Percentiles rank a stretch among this genome's conserved stretches.
These are phyloP conservation scores for Pythium aphanidermatum DNA, from an alignment of 352 stramenopile genomes.

Conservation along the genomic window DNA sequence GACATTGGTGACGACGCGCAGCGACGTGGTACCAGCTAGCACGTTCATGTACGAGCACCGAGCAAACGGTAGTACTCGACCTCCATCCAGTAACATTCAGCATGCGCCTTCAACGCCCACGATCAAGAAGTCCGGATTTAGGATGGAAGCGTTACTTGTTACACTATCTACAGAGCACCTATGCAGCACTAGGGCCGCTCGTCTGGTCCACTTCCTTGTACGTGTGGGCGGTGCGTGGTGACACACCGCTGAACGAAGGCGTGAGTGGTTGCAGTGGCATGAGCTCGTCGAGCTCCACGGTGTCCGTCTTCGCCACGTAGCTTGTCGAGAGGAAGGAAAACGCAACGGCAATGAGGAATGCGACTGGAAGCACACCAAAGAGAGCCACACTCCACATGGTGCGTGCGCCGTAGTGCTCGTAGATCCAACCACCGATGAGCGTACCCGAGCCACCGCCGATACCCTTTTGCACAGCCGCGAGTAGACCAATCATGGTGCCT, in stretches of 20 bases:
- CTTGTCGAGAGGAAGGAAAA: slow-evolving; percentile 39
- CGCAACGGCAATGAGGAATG: slow-evolving; percentile 33
- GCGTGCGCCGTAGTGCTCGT: slow-evolving; percentile 47
- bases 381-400: slow-evolving; percentile 56
- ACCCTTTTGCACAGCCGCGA: slow-evolving; percentile 62
- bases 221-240: slow-evolving; percentile 3
- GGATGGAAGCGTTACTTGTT: too few species aligned
- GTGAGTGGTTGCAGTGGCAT: slow-evolving; percentile 18
- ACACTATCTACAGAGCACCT: too few species aligned
- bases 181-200: too few species aligned
- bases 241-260: slow-evolving; percentile 8
- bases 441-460: slow-evolving; percentile 54
- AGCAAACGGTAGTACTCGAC: too few species aligned
- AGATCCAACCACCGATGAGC: slow-evolving; percentile 64
- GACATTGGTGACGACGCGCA: too few species aligned
- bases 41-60: too few species aligned
- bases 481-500: slow-evolving; percentile 65
- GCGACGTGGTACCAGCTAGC: too few species aligned
- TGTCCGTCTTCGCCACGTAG: slow-evolving; percentile 4
- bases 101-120: too few species aligned
- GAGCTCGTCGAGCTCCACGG: slow-evolving; percentile 10
- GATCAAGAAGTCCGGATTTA: too few species aligned
- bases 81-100: too few species aligned
- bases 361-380: slow-evolving; percentile 41
- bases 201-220: slow-evolving; percentile 16